phyloP scores from a whole-genome alignment of 768 basidiomycete genomes.

The Zangia roseola region DNA sequence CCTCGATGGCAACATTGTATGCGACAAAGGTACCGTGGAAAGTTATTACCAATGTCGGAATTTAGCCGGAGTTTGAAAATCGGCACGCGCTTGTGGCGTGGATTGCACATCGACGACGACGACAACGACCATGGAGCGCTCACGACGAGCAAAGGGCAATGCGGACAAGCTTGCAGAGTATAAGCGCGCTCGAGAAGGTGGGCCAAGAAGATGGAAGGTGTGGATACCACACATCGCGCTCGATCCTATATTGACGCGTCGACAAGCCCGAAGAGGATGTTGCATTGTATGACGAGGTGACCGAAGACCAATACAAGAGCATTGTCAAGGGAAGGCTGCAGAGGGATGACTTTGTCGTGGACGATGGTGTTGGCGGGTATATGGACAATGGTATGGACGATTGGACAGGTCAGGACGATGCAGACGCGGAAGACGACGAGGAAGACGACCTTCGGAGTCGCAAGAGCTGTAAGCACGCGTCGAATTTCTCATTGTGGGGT shows the following conservation, averaged over 20 bases:
- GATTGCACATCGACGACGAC: background rate
- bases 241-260: slow-evolving; percentile 24
- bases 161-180: slow-evolving; percentile 56
- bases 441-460: slow-evolving; percentile 34
- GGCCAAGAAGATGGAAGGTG: slow-evolving; percentile 58
- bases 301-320: slow-evolving; percentile 82
- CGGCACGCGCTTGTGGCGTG: slow-evolving; percentile 30
- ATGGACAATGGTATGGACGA: slow-evolving; percentile 98
- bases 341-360: slow-evolving; percentile 91
- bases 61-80: slow-evolving; percentile 21
- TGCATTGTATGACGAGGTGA: slow-evolving; percentile 84
- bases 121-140: slow-evolving; percentile 26
- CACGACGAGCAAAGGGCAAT: slow-evolving; percentile 23
- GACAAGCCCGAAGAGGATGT: slow-evolving; percentile 54
- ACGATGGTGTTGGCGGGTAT: slow-evolving; percentile 90
- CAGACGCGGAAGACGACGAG: slow-evolving; percentile 55
- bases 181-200: slow-evolving; percentile 59
- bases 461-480: slow-evolving; percentile 39
- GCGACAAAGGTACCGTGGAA: too few relatives aligned
- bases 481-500: background rate
- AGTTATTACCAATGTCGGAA: too few relatives aligned
- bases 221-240: slow-evolving; percentile 9
- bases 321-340: slow-evolving; percentile 84
- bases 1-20: slow-evolving; percentile 42
- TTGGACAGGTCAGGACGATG: slow-evolving; percentile 64